Base-by-base conservation (phyloP, 2,329 filamentous ascomycete genomes). In the Calycina marina region DNA sequence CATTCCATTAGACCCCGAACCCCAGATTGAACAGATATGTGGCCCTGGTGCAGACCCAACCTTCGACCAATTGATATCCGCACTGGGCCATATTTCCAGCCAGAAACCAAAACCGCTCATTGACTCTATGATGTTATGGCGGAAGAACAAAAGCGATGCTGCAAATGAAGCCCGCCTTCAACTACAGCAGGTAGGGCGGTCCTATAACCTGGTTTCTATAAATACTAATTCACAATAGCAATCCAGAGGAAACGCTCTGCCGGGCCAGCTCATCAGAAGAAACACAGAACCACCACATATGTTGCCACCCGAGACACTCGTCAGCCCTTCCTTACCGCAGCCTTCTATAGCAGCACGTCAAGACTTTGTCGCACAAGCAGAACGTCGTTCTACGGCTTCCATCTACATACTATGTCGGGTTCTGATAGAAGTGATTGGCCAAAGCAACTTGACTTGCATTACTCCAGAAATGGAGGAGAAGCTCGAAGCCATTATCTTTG, bases 101-200 rank as follows among this genome's bases (percentile, higher is more conserved):
- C 80, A 86, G 44, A 93, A 92, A 51, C 92, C 92, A 4, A 96
- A 93, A 53, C 82, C 85, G 4, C 60, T 98, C 31, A 94, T 98
- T 48, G 90, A 98, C 56, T 86, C 83, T 13, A 85, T 98, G 55
- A 98, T 98, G 83, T 69, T 93, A 18, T 98, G 90, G 90, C 76
- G 90, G 35, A 96, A 94, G 56, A 82, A 74, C 42, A 96, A 96
- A 60, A 93, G 85, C 42, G 88, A 96, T 56, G 75, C 79, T 14
- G 85, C 86, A 16, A 77, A 72, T 45, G 71, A 77, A 41, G 77
- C 79, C 16, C 65, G 73, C 14, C 56, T 43, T 27, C 64, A 72
- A 46, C 56, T 74, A 14, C 69, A 73, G 43, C 68, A 73, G 49
- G 50, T 52, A 44, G 17, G 38, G 24, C 14, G 20, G 11, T 18